phyloP scores from a whole-genome alignment of 441 rosid genomes.

The Populus hybrid region DNA sequence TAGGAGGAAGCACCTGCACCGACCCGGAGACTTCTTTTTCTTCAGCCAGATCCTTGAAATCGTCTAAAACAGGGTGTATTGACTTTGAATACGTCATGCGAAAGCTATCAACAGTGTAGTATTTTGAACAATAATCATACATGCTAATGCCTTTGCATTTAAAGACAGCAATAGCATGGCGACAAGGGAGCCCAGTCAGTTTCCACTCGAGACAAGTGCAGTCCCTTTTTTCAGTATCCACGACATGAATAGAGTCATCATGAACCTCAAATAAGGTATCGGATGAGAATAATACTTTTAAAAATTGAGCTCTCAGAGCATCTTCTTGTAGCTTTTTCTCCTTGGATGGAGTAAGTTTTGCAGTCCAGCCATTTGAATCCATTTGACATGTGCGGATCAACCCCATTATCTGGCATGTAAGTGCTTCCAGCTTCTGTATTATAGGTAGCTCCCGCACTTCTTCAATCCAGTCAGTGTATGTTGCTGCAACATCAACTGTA shows the following conservation, averaged over 20 bases:
- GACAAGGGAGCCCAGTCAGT: constrained; percentile 67
- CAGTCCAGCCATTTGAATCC: constrained; percentile 52
- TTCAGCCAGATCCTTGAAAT: constrained; percentile 18
- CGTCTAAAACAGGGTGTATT: constrained; percentile 42
- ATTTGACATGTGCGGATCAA: constrained; percentile 48
- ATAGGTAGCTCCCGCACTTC: constrained; percentile 71
- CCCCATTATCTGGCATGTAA: constrained; percentile 50
- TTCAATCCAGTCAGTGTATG: constrained; percentile 64
- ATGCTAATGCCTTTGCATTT: constrained; percentile 45
- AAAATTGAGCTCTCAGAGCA: constrained; percentile 39
- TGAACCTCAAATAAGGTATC: constrained; percentile 89
- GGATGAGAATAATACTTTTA: constrained; percentile 70
- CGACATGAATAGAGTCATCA: constrained; percentile 61
- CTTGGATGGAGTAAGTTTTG: constrained; percentile 65
- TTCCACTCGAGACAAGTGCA: constrained; percentile 84
- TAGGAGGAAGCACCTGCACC: constrained; percentile 61
- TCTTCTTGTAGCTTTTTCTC: constrained; percentile 64
- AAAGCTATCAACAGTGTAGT: constrained; percentile 59
- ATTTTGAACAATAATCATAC: constrained; percentile 66
- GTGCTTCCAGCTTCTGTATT: constrained; percentile 53
- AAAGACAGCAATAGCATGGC: constrained; percentile 82
- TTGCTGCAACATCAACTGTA: constrained; percentile 57
- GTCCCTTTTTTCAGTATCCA: constrained; percentile 54
- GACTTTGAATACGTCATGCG: constrained; percentile 48
- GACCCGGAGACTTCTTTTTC: constrained; percentile 33